A percentile compares a stretch with the other conserved stretches of the same genome.
phyloP scores from a whole-genome alignment of 2,329 filamentous ascomycete genomes.

The Penicillium sp. region DNA sequence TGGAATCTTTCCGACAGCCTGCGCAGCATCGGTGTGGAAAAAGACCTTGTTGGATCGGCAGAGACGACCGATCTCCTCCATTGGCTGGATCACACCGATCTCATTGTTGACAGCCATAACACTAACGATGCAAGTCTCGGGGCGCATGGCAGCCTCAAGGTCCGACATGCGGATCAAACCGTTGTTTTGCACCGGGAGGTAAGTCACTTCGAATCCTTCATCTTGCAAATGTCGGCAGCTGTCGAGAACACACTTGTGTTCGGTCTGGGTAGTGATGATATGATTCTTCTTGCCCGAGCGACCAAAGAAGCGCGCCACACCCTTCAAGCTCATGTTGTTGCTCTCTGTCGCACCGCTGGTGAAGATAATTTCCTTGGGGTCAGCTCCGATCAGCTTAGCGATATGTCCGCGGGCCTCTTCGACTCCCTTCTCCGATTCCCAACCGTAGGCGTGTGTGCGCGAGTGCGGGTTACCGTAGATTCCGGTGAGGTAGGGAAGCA shows the following conservation, averaged over 20 bases:
- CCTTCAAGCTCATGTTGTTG: constrained; percentile 99
- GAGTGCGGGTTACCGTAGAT: constrained; percentile 97
- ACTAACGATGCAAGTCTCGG: constrained; percentile 88
- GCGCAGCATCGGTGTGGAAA: constrained; percentile 95
- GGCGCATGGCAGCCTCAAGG: constrained; percentile 82
- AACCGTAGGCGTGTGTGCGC: constrained; percentile 94
- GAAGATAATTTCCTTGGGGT: constrained; percentile 98
- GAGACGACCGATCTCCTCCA: constrained; percentile 88
- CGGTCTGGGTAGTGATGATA: constrained; percentile 94
- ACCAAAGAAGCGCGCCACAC: constrained; percentile 92
- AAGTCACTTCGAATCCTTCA: constrained; percentile 95
- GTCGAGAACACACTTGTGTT: constrained; percentile 98
- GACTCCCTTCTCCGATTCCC: constrained; percentile 94
- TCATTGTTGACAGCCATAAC: constrained; percentile 99
- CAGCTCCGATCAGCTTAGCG: constrained; percentile 83
- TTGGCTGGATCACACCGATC: constrained; percentile 96
- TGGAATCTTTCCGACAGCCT: constrained; percentile 98
- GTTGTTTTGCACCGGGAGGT: constrained; percentile 82
- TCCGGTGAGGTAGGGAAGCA: constrained; percentile 92
- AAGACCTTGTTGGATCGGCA: constrained; percentile 92
- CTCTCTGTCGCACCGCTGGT: constrained; percentile 97
- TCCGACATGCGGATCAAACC: constrained; percentile 83
- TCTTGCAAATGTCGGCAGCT: constrained; percentile 96
- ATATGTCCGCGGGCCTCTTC: constrained; percentile 83
- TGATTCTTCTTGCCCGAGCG: constrained; percentile 95